Evolutionary conservation across 345 rosid species (phyloP).

Genomic region (Melastoma malabathricum): DNA sequence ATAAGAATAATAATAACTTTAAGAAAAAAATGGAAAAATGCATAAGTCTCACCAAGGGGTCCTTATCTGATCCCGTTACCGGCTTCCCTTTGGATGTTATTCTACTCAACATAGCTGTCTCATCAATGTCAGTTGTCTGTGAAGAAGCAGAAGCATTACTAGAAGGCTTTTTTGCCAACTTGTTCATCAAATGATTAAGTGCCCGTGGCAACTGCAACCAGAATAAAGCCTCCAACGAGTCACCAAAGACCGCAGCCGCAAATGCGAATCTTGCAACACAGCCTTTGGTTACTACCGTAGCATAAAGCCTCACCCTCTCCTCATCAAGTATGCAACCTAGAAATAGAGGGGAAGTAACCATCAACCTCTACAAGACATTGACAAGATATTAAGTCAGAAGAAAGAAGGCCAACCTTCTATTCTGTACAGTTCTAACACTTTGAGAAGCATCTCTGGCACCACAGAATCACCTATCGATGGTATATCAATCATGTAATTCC

Average conservation of each 20-base stretch:
- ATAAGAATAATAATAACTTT: no score
- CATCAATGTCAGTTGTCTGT: constrained; percentile 27
- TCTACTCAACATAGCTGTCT: constrained; percentile 35
- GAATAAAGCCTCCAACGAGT: constrained; percentile 77
- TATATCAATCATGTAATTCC: constrained; percentile 72
- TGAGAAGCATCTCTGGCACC: constrained; percentile 92
- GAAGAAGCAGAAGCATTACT: constrained; percentile 25
- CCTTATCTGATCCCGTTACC: constrained; percentile 23
- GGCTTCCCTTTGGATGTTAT: constrained; percentile 45
- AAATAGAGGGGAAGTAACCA: background rate
- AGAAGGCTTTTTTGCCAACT: constrained; percentile 38
- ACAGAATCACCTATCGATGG: constrained; percentile 80
- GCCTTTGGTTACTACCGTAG: constrained; percentile 71
- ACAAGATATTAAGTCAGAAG: constrained; percentile 1
- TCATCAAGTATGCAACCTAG: constrained; percentile 86
- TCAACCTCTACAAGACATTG: constrained; percentile 3
- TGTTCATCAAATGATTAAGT: constrained; percentile 60
- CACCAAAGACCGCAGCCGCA: constrained; percentile 96
- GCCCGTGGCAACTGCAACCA: constrained; percentile 95
- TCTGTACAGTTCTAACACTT: constrained; percentile 84
- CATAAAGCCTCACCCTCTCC: constrained; percentile 74
- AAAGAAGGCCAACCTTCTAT: constrained; percentile 48
- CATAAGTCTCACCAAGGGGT: constrained; percentile 38
- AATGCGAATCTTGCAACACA: constrained; percentile 77
- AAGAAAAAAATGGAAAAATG: constrained; percentile 4